A percentile compares a stretch with the other conserved stretches of the same genome.
phyloP scores from a whole-genome alignment of 2,329 filamentous ascomycete species.

The Tolypocladium inflatum region DNA sequence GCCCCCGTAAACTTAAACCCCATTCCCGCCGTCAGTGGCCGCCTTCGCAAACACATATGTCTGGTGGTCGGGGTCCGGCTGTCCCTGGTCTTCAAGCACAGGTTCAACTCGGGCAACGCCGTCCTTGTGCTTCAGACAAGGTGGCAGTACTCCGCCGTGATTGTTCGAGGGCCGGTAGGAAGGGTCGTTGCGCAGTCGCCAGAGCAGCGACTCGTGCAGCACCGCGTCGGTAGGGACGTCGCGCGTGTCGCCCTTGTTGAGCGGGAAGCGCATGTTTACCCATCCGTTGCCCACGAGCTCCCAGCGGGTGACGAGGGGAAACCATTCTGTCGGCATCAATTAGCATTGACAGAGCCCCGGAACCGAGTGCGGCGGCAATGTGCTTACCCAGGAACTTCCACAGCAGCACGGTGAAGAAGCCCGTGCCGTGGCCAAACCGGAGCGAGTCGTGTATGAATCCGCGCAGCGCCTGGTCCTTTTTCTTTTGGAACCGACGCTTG shows the following conservation, averaged over 20 bases:
- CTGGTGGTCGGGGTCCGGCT: not conserved
- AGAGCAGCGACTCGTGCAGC: conserved; percentile 26
- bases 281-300: conserved; percentile 23
- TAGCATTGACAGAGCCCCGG: not conserved
- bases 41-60: not conserved
- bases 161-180: conserved; percentile 23
- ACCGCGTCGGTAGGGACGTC: conserved; percentile 30
- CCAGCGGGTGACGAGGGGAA: conserved; percentile 30
- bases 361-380: not conserved
- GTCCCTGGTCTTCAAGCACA: not conserved
- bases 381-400: conserved; percentile 34
- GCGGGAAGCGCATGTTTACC: conserved; percentile 25
- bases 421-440: conserved; percentile 23
- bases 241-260: conserved; percentile 24
- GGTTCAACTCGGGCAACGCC: not conserved
- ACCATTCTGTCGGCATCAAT: conserved; percentile 18
- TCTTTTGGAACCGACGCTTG: conserved; percentile 18
- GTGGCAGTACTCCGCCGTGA: conserved; percentile 16
- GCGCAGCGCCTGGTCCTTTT: conserved; percentile 18
- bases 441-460: conserved; percentile 30
- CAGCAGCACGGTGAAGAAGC: conserved; percentile 27
- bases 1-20: not conserved
- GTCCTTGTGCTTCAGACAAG: conserved; percentile 19
- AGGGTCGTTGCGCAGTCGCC: conserved; percentile 18
- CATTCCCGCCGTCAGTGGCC: not conserved